Evolutionary conservation across 2,329 filamentous ascomycete species (phyloP), one percentile per base, ranked within the genome.

Genomic region (Camptophora hylomeconis): DNA sequence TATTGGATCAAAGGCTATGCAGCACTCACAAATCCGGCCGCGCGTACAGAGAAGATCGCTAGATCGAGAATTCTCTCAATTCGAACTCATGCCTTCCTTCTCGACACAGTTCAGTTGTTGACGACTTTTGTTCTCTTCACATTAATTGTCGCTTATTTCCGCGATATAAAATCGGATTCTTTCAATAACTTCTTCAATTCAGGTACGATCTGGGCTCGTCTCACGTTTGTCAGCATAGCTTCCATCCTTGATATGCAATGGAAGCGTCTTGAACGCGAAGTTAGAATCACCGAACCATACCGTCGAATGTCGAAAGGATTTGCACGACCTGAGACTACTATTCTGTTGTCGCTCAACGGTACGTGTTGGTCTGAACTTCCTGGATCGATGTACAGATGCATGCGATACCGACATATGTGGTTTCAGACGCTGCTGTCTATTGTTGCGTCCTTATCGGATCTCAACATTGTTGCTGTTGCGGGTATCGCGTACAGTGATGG

Each of bases 121-220:
- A 14, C 20, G 8, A 30, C 28, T 8, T 21, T 37, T 13, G 35
- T 21, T 6, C 35, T 39, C n/a, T 28, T 39, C 31, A 20, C 21
- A 14, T 20, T 37, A 3, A 17, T 37, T 2, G 12, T 39, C 7
- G 25, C 34, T 7, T 39, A 35, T 35, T 39, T 37, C 17, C 23
- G 31, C 20, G 31, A 30, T 16, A 17, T n/a, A 16, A 21, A 24
- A 4, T 11, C 32, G 14, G 21, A 31, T 13, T n/a, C 28, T 3
- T 32, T 39, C 17, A 39, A 39, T 28, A 26, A 26, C 24, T 38
- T 35, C 22, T 37, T 40, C 32, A 37, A 35, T 20, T 28, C 27
- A 16, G 29, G 31, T 24, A 27, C 19, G 8, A 12, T 26, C 12
- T 18, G 12, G 2, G 28, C 36, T 7, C 25, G 26, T 19, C 17